Evolutionary conservation across 148 eudicot species (phyloP).

Genomic region (Cornus florida): DNA sequence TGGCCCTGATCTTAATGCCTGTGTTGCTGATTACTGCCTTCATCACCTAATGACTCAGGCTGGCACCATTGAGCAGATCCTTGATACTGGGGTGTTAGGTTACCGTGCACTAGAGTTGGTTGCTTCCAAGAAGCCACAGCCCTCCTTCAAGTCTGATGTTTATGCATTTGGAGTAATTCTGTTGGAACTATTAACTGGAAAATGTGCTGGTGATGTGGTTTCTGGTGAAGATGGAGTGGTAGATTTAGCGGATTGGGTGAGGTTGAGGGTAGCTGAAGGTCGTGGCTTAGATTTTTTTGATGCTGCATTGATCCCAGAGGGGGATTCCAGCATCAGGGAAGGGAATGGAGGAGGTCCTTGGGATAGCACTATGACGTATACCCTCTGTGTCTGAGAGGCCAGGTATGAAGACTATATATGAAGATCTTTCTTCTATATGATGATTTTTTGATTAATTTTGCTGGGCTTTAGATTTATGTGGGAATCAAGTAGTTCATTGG

Average conservation of each 20-base stretch:
- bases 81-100: constrained; percentile 89
- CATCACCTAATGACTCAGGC: constrained; percentile 97
- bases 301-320: constrained; percentile 45
- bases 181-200: constrained; percentile 82
- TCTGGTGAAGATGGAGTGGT: constrained; percentile 86
- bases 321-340: constrained; percentile 52
- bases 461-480: constrained; percentile 4
- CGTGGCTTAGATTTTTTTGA: constrained; percentile 80
- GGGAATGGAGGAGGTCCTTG: constrained; percentile 80
- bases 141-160: constrained; percentile 93
- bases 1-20: constrained; percentile 76
- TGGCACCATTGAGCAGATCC: constrained; percentile 89
- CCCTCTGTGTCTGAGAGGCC: constrained; percentile 93
- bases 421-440: constrained; percentile 93
- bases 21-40: constrained; percentile 92
- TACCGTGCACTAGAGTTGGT: constrained; percentile 96
- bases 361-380: constrained; percentile 77
- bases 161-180: constrained; percentile 95
- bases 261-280: constrained; percentile 79
- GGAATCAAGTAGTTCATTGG: constrained; percentile 49
- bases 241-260: constrained; percentile 88
- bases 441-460: constrained; percentile 23
- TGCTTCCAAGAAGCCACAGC: constrained; percentile 82
- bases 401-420: constrained; percentile 93
- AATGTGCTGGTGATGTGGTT: constrained; percentile 96